phyloP scores from a whole-genome alignment of 2,329 filamentous ascomycete species.

The Ceratocystis eucalypticola region DNA sequence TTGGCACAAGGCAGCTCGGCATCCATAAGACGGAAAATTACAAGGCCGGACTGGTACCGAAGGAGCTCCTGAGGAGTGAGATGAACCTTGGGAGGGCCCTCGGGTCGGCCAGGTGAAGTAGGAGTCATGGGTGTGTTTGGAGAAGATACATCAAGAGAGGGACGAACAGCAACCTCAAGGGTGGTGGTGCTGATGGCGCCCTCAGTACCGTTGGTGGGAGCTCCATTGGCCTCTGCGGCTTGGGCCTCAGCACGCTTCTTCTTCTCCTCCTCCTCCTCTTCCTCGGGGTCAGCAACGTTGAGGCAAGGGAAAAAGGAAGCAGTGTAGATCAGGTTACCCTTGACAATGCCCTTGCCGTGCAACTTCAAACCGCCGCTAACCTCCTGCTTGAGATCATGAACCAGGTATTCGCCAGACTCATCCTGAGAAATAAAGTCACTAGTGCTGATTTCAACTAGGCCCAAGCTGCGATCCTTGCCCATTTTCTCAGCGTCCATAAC shows the following conservation, averaged over 20 bases:
- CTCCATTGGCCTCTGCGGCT: constrained; percentile 21
- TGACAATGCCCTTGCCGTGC: constrained; percentile 57
- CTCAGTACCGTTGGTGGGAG: constrained; percentile 13
- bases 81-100: constrained; percentile 57
- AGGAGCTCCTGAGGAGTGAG: constrained; percentile 68
- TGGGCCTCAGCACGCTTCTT: constrained; percentile 33
- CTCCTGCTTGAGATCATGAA: constrained; percentile 60
- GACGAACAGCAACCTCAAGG: constrained; percentile 17
- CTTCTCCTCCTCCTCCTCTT: constrained; percentile 62
- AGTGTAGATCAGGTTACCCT: constrained; percentile 71
- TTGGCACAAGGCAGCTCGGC: constrained; percentile 66
- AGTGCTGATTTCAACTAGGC: constrained; percentile 62
- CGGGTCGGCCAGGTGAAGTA: constrained; percentile 25
- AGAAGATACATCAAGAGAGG: constrained; percentile 14
- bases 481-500: constrained; percentile 95
- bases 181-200: constrained; percentile 22
- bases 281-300: constrained; percentile 76
- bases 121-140: constrained; percentile 30
- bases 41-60: constrained; percentile 76
- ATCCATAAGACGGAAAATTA: constrained; percentile 90
- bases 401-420: constrained; percentile 66
- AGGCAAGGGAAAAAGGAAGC: constrained; percentile 82
- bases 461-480: constrained; percentile 79
- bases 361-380: constrained; percentile 57
- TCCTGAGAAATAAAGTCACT: constrained; percentile 67